Base-by-base conservation (phyloP, 2,329 filamentous ascomycete genomes). In the Tolypocladium album region DNA sequence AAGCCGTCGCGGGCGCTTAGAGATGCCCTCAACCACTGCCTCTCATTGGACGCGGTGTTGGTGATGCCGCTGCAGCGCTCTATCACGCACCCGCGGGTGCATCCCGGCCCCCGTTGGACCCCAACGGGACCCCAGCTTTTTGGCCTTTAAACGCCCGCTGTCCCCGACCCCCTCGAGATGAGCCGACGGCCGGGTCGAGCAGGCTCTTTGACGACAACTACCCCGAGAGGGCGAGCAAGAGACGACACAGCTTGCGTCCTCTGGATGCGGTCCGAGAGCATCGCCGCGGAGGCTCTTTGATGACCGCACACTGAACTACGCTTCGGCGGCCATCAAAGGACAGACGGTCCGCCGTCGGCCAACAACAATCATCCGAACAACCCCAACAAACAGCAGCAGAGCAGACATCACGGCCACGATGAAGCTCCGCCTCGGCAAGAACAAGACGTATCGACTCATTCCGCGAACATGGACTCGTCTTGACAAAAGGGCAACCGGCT, bases 401-500 rank as follows among this genome's bases (percentile, higher is more conserved):
- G 39, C 58, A 47, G 17, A 56, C 39, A 55, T 40, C 36, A 17
- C 36, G 22, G 11, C 15, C 58, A 61, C 45, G 27, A 70, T 70
- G 70, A 68, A 69, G 64, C 22, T 64, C 58, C 20, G 27, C 9
- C 58, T 61, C 52, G 60, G 60, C 56, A 61, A 62, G 52, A 59
- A 62, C 63, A 34, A 62, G 60, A 69, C 64, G 55, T 85, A 85
- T 70, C 76, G 74, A 73, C 78, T 88, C 65, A 71, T 90, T 38
- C 82, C 80, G 63, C 82, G 82, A 65, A 75, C 77, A 72, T 85
- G 82, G 82, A 83, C 72, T 74, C 79, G 74, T 74, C 42, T 65
- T 15, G 61, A 71, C 39, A 82, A 72, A 72, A 80, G 71, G 73
- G 83, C 71, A 68, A 85, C 81, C 78, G 87, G 75, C 79, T 83